Base-by-base conservation (phyloP, 2,329 filamentous ascomycete species). In the Cladosporium velox region DNA sequence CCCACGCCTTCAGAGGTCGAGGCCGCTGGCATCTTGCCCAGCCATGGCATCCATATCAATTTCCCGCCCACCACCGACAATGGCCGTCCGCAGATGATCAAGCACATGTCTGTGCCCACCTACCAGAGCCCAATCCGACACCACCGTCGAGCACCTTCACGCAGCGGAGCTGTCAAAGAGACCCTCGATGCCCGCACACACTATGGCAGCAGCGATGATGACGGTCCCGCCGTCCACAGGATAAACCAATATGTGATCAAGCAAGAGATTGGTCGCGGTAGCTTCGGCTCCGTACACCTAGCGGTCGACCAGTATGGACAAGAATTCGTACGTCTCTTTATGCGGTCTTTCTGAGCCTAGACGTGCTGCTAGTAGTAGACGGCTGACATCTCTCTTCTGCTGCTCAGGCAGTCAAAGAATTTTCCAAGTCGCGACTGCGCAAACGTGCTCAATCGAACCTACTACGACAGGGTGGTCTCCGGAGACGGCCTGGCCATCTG, bases 161-260 rank as follows among this genome's bases (percentile, higher is more conserved):
- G 83, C 55, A 85, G 86, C 57, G 83, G 85, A 76, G 82, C 81
- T 71, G 87, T 91, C 68, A 91, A 91, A 90, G 93, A 97, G 87
- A 97, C 94, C 3, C 87, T 97, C 73, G 90, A 97, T 83, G 94
- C 94, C 64, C 88, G 88, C 67, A 93, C 92, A 34, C 89, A 95
- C 76, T 96, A 96, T 78, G 90, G 87, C 68, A 95, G 90, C 73
- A 93, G 93, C 77, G 90, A 94, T 72, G 84, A 90, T 71, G 92
- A 97, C 74, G 93, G 93, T 30, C 86, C 84, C 60, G 88, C 90
- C 2, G 88, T 96, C 75, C 92, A 96, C 75, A 87, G 88, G 66
- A 94, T 98, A 81, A 98, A 98, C 77, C 94, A 98, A 80, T 99
- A 98, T 78, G 85, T 90, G 66, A 95, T 99, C 75, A 89, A 91